Conservation (phyloP, 176 grass and related monocot genomes). For the Avena atlantica region DNA sequence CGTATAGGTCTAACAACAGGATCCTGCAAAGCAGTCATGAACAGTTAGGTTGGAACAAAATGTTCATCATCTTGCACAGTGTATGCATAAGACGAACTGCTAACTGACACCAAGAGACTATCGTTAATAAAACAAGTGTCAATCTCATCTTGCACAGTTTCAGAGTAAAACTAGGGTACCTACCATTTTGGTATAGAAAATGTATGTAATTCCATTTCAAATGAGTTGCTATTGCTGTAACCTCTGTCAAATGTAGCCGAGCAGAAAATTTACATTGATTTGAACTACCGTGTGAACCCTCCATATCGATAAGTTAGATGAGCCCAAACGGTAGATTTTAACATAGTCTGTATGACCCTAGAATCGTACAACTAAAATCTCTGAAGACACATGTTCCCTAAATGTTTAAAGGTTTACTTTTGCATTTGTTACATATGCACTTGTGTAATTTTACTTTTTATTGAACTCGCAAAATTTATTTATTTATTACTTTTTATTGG, state of each 20-base stretch:
- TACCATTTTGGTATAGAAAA: not conserved
- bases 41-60: not conserved
- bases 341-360: not conserved
- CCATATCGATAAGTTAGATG: not conserved
- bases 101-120: too few relatives aligned
- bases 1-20: slow-evolving; percentile 61
- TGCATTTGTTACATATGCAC: not conserved
- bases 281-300: not conserved
- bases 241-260: not conserved
- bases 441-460: not conserved
- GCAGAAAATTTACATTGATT: not conserved
- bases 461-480: too few relatives aligned
- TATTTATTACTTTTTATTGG: not conserved
- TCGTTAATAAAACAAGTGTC: not conserved
- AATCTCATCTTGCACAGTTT: too few relatives aligned
- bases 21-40: slow-evolving; percentile 67
- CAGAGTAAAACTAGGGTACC: not conserved
- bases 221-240: not conserved
- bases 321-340: not conserved
- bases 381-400: too few relatives aligned
- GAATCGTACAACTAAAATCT: not conserved
- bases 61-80: not conserved
- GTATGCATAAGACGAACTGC: not conserved
- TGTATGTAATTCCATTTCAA: not conserved
- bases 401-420: not conserved